phyloP scores from a whole-genome alignment of 129 eudicot species.

The Smallanthus sonchifolius region DNA sequence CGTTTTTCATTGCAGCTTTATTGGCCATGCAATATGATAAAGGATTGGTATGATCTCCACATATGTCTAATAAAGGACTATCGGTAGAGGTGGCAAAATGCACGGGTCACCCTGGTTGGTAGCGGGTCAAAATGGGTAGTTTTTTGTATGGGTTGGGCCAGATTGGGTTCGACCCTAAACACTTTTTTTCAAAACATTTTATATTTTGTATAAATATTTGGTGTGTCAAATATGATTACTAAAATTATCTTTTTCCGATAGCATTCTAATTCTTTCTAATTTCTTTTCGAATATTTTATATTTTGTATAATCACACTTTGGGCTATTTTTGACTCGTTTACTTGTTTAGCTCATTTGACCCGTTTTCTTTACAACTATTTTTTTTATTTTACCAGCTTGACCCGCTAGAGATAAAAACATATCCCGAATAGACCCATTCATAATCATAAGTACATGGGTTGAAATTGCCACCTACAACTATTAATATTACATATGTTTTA shows the following conservation, averaged over 20 bases:
- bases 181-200: background rate
- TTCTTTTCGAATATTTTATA: background rate
- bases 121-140: background rate
- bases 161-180: background rate
- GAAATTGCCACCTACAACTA: background rate
- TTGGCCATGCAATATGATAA: constrained; percentile 93
- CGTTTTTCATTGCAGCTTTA: constrained; percentile 96
- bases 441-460: background rate
- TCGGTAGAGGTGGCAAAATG: background rate
- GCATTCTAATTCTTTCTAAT: background rate
- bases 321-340: background rate
- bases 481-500: background rate
- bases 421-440: background rate
- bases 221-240: background rate
- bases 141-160: background rate
- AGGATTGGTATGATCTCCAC: constrained; percentile 66
- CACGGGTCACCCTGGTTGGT: background rate
- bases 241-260: background rate
- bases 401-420: background rate
- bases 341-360: background rate
- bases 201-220: background rate
- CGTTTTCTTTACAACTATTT: background rate
- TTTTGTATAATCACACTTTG: background rate
- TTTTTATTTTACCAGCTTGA: background rate
- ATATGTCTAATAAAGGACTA: constrained; percentile 1